phyloP scores from a whole-genome alignment of 768 basidiomycete genomes.

The Amanita pallidorosea region DNA sequence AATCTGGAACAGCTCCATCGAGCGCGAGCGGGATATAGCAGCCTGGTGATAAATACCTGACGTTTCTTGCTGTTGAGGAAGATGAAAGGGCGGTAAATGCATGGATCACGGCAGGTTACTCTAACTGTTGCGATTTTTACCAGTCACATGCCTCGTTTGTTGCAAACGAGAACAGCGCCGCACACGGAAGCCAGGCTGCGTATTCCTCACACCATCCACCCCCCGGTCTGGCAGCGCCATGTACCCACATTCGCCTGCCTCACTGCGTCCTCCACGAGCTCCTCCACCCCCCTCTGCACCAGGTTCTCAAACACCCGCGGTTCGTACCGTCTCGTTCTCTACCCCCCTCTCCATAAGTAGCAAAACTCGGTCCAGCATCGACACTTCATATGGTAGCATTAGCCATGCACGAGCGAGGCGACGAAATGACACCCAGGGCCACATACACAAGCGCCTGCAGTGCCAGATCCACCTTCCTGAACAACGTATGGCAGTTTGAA shows the following conservation, averaged over 20 bases:
- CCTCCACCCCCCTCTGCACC: background rate
- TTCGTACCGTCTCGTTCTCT: background rate
- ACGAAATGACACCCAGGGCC: constrained; percentile 48
- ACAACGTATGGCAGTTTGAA: constrained; percentile 15
- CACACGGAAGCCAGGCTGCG: background rate
- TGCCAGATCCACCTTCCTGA: constrained; percentile 17
- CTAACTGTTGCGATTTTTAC: too few species aligned
- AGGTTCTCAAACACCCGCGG: background rate
- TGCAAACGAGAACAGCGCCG: constrained; percentile 2
- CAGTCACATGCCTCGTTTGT: too few species aligned
- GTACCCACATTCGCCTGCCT: background rate
- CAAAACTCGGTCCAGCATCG: constrained; percentile 52
- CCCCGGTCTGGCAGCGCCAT: background rate
- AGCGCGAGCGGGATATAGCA: too few species aligned
- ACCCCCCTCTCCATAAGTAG: constrained; percentile 30
- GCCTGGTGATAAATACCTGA: too few species aligned
- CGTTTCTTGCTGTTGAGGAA: too few species aligned
- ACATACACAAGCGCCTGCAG: constrained; percentile 39
- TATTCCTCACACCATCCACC: constrained; percentile 2
- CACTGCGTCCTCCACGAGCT: background rate
- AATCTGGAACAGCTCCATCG: too few species aligned
- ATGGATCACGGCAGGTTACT: too few species aligned
- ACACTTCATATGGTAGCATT: constrained; percentile 61
- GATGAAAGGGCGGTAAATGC: too few species aligned
- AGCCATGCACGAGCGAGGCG: constrained; percentile 44